Conservation (phyloP, 164 flowering plant species). For the Stephania japonica region DNA sequence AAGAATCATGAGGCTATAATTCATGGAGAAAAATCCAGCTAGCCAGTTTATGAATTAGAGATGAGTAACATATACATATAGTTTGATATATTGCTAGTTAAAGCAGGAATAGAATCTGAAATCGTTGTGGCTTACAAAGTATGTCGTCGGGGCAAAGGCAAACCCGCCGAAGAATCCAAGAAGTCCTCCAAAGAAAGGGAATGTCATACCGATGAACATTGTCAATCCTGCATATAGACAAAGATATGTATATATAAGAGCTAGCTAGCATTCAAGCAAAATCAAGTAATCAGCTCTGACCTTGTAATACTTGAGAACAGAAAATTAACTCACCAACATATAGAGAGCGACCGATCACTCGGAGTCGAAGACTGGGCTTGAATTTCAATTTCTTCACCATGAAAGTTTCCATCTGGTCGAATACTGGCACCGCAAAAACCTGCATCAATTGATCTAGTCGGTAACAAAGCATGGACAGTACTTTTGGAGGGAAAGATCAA, state of each 20-base stretch:
- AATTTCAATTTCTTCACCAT: conserved; percentile 40
- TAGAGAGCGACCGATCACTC: conserved; percentile 33
- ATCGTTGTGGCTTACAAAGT: conserved; percentile 38
- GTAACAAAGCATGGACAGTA: neutral
- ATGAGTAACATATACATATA: too few relatives aligned
- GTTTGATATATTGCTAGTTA: neutral
- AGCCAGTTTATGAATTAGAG: neutral
- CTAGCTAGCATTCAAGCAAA: too few relatives aligned
- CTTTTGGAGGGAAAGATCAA: too few relatives aligned
- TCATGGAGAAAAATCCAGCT: neutral
- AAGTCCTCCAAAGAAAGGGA: conserved; percentile 78
- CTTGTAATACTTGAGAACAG: neutral
- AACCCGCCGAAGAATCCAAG: conserved; percentile 73
- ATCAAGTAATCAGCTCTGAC: too few relatives aligned
- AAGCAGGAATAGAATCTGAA: neutral
- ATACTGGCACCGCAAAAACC: conserved; percentile 59
- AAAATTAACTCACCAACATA: conserved; percentile 48
- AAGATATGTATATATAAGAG: neutral
- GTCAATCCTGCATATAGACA: conserved; percentile 44
- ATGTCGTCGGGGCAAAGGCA: conserved; percentile 62
- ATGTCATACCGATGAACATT: conserved; percentile 55
- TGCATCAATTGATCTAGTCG: conserved; percentile 2
- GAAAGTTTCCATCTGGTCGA: conserved; percentile 60
- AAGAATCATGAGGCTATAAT: neutral
- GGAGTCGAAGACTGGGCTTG: conserved; percentile 34